These are phyloP conservation scores for Colletotrichum sp. DNA, from an alignment of 2,329 filamentous ascomycete genomes.

Conservation along the genomic window DNA sequence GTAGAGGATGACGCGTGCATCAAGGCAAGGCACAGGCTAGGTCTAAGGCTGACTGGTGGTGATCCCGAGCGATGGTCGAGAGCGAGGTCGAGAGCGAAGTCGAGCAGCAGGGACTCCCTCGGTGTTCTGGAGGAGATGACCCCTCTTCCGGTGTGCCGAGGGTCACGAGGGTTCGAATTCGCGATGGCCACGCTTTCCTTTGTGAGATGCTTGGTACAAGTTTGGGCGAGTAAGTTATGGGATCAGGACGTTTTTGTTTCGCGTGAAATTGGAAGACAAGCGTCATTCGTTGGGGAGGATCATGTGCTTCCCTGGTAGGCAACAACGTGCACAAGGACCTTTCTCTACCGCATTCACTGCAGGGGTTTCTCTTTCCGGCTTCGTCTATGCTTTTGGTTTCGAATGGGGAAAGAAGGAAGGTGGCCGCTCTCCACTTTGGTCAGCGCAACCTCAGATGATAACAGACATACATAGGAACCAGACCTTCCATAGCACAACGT, in stretches of 20 bases:
- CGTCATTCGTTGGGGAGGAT: not conserved
- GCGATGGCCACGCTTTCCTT: not conserved
- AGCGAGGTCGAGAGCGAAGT: not conserved
- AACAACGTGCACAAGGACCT: not conserved
- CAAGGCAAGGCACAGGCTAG: not conserved
- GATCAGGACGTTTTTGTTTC: not conserved
- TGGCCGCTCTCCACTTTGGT: not conserved
- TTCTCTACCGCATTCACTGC: not conserved
- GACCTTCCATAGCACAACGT: not conserved
- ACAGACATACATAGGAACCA: not conserved
- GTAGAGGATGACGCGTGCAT: not conserved
- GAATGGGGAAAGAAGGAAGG: not conserved
- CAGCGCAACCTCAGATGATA: not conserved
- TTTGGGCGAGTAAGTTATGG: not conserved
- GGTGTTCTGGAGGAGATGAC: not conserved
- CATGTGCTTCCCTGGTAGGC: not conserved
- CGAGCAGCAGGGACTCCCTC: not conserved
- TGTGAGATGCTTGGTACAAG: not conserved
- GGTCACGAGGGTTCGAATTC: not conserved
- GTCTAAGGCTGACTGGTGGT: not conserved
- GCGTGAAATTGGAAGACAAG: not conserved
- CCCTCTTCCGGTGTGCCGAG: not conserved
- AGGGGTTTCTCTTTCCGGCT: conserved; percentile 1
- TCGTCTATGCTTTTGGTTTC: not conserved
- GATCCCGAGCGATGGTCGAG: not conserved